Evolutionary conservation across 345 rosid genomes (phyloP).

Genomic region (Lenwebbia sp.): DNA sequence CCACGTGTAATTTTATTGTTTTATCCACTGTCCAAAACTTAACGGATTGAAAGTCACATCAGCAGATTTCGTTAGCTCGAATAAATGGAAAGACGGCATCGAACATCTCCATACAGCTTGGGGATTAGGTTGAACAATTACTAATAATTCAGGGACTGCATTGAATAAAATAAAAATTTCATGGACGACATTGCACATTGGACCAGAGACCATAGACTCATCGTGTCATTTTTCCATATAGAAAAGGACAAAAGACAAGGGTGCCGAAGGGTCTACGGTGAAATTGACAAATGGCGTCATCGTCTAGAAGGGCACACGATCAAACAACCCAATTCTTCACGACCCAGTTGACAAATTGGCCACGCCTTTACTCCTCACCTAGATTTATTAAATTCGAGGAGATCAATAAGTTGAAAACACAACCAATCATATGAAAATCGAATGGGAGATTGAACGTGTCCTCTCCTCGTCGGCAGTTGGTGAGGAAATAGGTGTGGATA

Average conservation of each 20-base stretch:
- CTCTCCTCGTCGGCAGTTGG: neutral
- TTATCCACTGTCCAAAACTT: neutral
- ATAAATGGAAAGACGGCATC: neutral
- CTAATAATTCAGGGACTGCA: fast-evolving
- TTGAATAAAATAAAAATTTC: neutral
- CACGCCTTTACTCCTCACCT: neutral
- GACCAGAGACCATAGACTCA: neutral
- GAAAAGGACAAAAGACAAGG: neutral
- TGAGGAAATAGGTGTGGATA: neutral
- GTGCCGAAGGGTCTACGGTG: neutral
- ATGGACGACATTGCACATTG: fast-evolving
- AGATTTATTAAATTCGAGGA: neutral
- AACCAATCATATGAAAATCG: neutral
- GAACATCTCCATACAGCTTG: neutral
- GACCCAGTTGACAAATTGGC: neutral
- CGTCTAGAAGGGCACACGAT: neutral
- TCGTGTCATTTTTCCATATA: neutral
- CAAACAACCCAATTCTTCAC: neutral
- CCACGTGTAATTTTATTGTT: neutral
- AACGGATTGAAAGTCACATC: neutral
- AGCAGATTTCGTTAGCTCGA: neutral
- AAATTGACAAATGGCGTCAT: neutral
- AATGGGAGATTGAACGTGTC: neutral
- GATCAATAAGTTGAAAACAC: neutral
- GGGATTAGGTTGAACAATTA: fast-evolving